Evolutionary conservation across 1,139 yeast genomes (phyloP), one percentile per base, ranked within the genome.

Genomic region (Pichia kudriavzevii): DNA sequence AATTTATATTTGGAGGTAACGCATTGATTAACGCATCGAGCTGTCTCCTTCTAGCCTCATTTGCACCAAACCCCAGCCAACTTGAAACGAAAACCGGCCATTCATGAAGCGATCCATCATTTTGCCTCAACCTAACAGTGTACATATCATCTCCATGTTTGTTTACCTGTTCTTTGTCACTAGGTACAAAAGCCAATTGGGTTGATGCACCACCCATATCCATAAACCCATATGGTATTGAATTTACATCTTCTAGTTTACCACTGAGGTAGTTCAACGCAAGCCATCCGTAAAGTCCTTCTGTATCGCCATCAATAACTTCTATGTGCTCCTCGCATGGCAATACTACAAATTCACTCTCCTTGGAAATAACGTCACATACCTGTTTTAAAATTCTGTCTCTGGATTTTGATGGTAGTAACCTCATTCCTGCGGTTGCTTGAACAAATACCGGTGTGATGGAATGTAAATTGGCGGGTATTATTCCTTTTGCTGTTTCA

Each of bases 131-230:
- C 7, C 64, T 63, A 1, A 81, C 70, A 5, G 62, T 66, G 3
- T 79, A 67, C 31, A 80, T 66, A 53, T 81, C 88, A 24, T 80
- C 82, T 26, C 58, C 54, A 52, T 81, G 88, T 44, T 66, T 69
- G 19, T 57, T 55, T 11, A 75, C 56, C 39, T 80, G 81, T 18
- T 64, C 63, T 7, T 45, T 44, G 11, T 67, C 62, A 3, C 75
- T 69, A 0, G 93, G 93, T 12, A 75, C 81, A 63, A 81, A 82
- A 8, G 91, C 84, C 22, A 82, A 69, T 49, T 82, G 94, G 0
- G 87, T 79, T 4, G 88, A 79, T 0, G 93, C 94, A 14, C 94
- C 94, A 7, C 94, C 94, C 94, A 81, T 81, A 55, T 81, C 94
- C 88, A 82, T 79, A 49, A 82, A 81, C 2, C 94, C 94, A 49